These are phyloP conservation scores for Aureobasidium leucospermi DNA, from an alignment of 2,329 filamentous ascomycete genomes.

Conservation along the genomic window DNA sequence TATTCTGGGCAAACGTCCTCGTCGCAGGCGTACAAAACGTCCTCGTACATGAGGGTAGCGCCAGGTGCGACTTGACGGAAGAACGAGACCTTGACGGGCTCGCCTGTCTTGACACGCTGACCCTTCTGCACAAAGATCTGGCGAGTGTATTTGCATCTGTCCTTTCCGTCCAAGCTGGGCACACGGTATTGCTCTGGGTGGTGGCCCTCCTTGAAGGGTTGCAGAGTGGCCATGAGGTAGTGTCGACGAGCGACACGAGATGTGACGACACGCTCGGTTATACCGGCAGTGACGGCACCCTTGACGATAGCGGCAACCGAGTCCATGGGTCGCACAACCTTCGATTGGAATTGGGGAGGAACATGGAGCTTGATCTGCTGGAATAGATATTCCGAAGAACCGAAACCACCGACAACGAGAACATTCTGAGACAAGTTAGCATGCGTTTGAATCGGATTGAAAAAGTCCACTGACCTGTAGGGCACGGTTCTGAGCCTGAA, in stretches of 20 bases:
- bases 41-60: constrained; percentile 98
- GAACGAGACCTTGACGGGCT: constrained; percentile 97
- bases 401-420: constrained; percentile 93
- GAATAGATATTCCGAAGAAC: constrained; percentile 97
- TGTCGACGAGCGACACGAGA: constrained; percentile 94
- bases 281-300: constrained; percentile 93
- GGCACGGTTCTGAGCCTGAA: constrained; percentile 90
- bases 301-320: constrained; percentile 98
- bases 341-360: constrained; percentile 94
- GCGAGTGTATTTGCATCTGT: constrained; percentile 95
- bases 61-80: constrained; percentile 97
- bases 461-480: constrained; percentile 55
- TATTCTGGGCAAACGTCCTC: constrained; percentile 98
- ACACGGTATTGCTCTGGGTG: constrained; percentile 98
- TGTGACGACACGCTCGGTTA: constrained; percentile 92
- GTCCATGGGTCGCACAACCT: constrained; percentile 98
- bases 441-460: neutral
- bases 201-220: constrained; percentile 98
- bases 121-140: constrained; percentile 99
- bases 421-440: constrained; percentile 58
- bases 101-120: constrained; percentile 97
- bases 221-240: constrained; percentile 97
- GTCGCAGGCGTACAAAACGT: constrained; percentile 94
- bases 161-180: constrained; percentile 90
- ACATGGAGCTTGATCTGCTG: constrained; percentile 99